Base-by-base conservation (phyloP, 2,329 filamentous ascomycete genomes). In the Colletotrichum somersetense region DNA sequence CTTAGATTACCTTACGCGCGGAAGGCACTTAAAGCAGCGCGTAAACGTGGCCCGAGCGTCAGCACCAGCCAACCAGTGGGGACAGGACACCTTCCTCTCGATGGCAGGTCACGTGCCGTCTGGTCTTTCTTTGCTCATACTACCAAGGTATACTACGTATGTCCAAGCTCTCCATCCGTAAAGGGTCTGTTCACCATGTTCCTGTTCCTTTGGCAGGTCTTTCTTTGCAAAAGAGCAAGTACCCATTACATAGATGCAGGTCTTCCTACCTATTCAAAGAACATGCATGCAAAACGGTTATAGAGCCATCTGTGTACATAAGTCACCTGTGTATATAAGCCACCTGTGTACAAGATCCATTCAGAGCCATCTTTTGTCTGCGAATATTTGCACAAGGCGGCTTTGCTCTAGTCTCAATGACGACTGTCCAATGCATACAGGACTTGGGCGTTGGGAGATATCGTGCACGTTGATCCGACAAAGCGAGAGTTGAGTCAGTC, bases 11-110 rank as follows among this genome's bases (percentile, higher is more conserved):
- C 50, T 44, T 46, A 71, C 72, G 72, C 72, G 72, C 66, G 72
- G 66, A 63, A 40, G 61, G n/a, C 63, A 72, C 70, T 74, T 74
- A 73, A 69, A 74, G 66, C 67, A 56, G 66, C 65, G 62, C 67
- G 62, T 23, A 46, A 46, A 42, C 16, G 38, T 8, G 50, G 61
- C 18, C 66, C 66, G 52, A 58, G 66, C 66, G 66, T 38, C 46
- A 2, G 20, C 16, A 42, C 46, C 8, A 46, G 23, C 8, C n/a
- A 20, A 16, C 40, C 30, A 30, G 30, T 30, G 30, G 61, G 61
- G 46, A 3, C 46, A 0, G 8, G 8, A 18, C 8, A 26, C 46
- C 46, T 62, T 38, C 12, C 18, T 20, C 20, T 14, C 6, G n/a
- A 50, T 12, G 14, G 23, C 18, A 18, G 30, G 33, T 23, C 33